A percentile compares a stretch with the other conserved stretches of the same genome.
phyloP scores from a whole-genome alignment of 306 rosid species.

The barrel medic (Medicago truncatula) region MtrunA17r5.0-ANR NC_053043.1:9684001-9684500 shows the following conservation, averaged over 20 bases:
- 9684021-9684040: constrained; percentile 93
- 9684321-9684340: constrained; percentile 54
- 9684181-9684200: constrained; percentile 89
- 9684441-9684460: constrained; percentile 56
- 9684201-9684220: constrained; percentile 92
- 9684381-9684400: constrained; percentile 79
- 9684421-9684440: constrained; percentile 91
- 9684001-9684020: constrained; percentile 90
- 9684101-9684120: constrained; percentile 92
- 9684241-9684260: constrained; percentile 86
- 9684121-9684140: constrained; percentile 83
- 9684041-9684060: constrained; percentile 86
- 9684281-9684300: constrained; percentile 91
- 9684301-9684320: constrained; percentile 84
- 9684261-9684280: constrained; percentile 95
- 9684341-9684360: constrained; percentile 59
- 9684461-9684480: constrained; percentile 33
- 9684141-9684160: constrained; percentile 92
- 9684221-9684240: constrained; percentile 86
- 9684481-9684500: constrained; percentile 40
- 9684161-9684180: constrained; percentile 94
- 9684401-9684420: constrained; percentile 99
- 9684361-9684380: constrained; percentile 71
- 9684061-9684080: constrained; percentile 91
- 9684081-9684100: constrained; percentile 95